Evolutionary conservation across 768 basidiomycete genomes (phyloP), one percentile per base, ranked within the genome.

Genomic region (Daedaleopsis nitida): DNA sequence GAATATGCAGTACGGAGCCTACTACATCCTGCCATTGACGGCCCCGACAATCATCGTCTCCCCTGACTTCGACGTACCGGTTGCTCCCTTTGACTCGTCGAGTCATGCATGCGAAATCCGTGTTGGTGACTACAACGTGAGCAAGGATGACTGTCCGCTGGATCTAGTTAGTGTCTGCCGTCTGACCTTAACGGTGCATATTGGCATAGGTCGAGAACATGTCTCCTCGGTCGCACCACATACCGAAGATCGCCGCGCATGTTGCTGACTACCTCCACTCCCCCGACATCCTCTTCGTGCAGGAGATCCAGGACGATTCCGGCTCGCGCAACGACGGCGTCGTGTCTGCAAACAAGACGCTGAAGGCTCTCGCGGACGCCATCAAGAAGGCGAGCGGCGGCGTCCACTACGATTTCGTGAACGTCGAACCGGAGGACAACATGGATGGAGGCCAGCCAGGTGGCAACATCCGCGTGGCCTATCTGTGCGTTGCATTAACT

Each of bases 221-320:
- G 71, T 70, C 76, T 5, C 83, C 84, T 6, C 79, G 73, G 1
- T 81, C 81, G 4, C 66, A 72, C 8, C 81, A 84, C 65, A 70
- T 87, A 10, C 73, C 78, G 1, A 66, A 66, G n/a, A 75, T 86
- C 44, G 85, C 84, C 1, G 63, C 72, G 13, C 86, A 87, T 64
- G 86, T 87, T 53, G 78, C 74, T 12, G 73, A 75, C 23, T 72
- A 75, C 59, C 77, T 88, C 16, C 71, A 74, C 17, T 76, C 79
- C 0, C 86, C 86, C 1, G 85, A 87, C 66, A 76, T 88, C 55
- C 69, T 88, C 63, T 86, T 86, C 69, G 64, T 88, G 8, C 86
- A 88, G 71, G 86, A 88, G 65, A 82, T 88, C 17, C 84, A 86
- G 65, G 85, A 86, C 69, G 81, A 86, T 69, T 79, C 77, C 3